Evolutionary conservation across 2,329 filamentous ascomycete genomes (phyloP), one percentile per base, ranked within the genome.

Genomic region (Ophidiomyces ophidiicola): DNA sequence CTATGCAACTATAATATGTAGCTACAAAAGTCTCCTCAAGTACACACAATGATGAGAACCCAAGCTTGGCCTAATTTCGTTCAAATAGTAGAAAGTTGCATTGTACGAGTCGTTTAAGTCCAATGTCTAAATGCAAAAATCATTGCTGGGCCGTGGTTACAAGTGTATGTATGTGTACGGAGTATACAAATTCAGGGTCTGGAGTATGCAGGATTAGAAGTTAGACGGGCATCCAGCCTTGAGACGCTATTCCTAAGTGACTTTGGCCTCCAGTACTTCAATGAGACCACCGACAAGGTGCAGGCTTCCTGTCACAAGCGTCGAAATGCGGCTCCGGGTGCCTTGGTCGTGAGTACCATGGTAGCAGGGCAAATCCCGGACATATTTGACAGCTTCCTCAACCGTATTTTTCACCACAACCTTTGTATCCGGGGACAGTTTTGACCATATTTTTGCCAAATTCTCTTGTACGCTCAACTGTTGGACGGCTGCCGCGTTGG

Each of bases 231-330:
- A n/a, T n/a, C n/a, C n/a, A n/a, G n/a, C n/a, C n/a, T n/a, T n/a
- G n/a, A n/a, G 7, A 6, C 31, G 6, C 29, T 15, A 39, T 17
- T 39, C 14, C 11, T 12, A 18, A 8, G 3, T n/a, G 3, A 23
- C 11, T 6, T 19, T 30, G 11, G 32, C 24, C 38, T 82, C 83
- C 43, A 92, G 59, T 1, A 82, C 76, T 56, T 82, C 78, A 37
- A 93, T 64, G 32, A 86, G 66, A 7, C 81, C 82, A 5, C 86
- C 85, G 1, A 87, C 84, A 26, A 94, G 68, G 66, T 93, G 81
- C 53, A 93, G 62, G 56, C 84, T 92, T 2, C 86, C 86, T 10
- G 86, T 93, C 6, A 84, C 78, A 39, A 94, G 62, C 0, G 79
- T 74, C 55, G 76, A 73, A 11, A 76, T 66, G 8, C n/a, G 17